Percentiles rank a stretch among this genome's conserved stretches.
These are phyloP conservation scores for Endoconidiophora laricicola DNA, from an alignment of 2,329 filamentous ascomycete genomes.

Conservation along the genomic window DNA sequence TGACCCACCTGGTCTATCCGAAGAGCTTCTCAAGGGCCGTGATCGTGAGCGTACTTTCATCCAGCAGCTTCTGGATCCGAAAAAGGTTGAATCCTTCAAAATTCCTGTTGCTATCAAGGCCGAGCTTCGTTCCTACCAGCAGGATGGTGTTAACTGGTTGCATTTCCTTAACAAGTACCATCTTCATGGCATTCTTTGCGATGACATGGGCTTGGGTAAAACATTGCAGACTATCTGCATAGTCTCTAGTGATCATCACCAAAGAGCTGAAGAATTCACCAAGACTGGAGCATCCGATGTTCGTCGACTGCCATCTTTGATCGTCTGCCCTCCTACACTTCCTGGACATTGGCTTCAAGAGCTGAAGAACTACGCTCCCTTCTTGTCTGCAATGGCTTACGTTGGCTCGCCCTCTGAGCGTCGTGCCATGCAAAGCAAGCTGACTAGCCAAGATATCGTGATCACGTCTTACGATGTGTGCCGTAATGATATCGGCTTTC, in stretches of 20 bases:
- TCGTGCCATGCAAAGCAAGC: conserved; percentile 47
- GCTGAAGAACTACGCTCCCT: conserved; percentile 87
- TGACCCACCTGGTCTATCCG: conserved; percentile 81
- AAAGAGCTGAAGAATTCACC: conserved; percentile 76
- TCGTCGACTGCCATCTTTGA: conserved; percentile 70
- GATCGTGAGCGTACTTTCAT: conserved; percentile 95
- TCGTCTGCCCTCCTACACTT: conserved; percentile 88
- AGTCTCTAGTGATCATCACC: conserved; percentile 90
- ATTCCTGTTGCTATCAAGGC: conserved; percentile 97
- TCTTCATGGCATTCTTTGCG: conserved; percentile 91
- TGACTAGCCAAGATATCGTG: conserved; percentile 74
- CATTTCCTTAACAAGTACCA: conserved; percentile 97
- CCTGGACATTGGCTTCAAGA: conserved; percentile 99
- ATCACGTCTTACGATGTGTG: conserved; percentile 98
- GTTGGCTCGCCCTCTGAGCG: conserved; percentile 78
- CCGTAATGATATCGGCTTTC: conserved; percentile 78
- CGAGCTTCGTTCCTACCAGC: conserved; percentile 88
- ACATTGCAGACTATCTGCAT: conserved; percentile 96
- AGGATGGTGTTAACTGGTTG: conserved; percentile 97
- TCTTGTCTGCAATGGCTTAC: conserved; percentile 77
- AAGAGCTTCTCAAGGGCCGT: conserved; percentile 73
- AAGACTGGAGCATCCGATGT: conserved; percentile 66
- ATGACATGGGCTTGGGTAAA: conserved; percentile 98
- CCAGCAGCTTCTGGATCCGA: conserved; percentile 83
- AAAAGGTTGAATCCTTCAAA: conserved; percentile 86